A percentile compares a stretch with the other conserved stretches of the same genome.
Conservation (phyloP, 345 rosid genomes). For the Iberis pinnata region DNA sequence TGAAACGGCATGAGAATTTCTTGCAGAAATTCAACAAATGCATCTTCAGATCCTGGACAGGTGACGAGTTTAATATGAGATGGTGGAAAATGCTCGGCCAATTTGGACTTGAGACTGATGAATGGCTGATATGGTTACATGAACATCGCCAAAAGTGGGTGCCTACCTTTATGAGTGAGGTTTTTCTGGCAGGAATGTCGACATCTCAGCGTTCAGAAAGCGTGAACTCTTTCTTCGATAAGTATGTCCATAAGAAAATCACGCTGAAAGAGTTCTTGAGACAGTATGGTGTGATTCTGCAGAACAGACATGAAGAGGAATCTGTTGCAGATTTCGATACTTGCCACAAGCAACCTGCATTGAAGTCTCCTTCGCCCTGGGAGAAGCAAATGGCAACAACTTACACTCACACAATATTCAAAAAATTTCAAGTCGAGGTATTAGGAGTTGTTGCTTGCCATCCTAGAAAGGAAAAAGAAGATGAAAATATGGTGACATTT, state of each 20-base stretch:
- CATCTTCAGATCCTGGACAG: constrained; percentile 58
- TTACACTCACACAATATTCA: constrained; percentile 58
- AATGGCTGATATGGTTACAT: constrained; percentile 46
- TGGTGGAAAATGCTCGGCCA: constrained; percentile 61
- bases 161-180: constrained; percentile 42
- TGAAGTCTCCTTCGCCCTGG: constrained; percentile 68
- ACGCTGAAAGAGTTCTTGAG: constrained; percentile 54
- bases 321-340: constrained; percentile 63
- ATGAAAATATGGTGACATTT: constrained; percentile 37
- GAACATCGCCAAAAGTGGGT: constrained; percentile 58
- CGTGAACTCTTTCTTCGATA: constrained; percentile 51
- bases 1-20: constrained; percentile 43
- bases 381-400: constrained; percentile 54
- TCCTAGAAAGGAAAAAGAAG: constrained; percentile 51
- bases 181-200: constrained; percentile 56
- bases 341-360: constrained; percentile 52
- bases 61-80: constrained; percentile 45
- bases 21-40: constrained; percentile 54
- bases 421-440: constrained; percentile 58
- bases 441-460: constrained; percentile 66
- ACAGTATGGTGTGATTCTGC: constrained; percentile 46
- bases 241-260: constrained; percentile 53
- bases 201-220: constrained; percentile 52
- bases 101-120: constrained; percentile 50
- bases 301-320: constrained; percentile 59